Conservation (phyloP, 345 rosid species). For the Mercurialis annua region DNA sequence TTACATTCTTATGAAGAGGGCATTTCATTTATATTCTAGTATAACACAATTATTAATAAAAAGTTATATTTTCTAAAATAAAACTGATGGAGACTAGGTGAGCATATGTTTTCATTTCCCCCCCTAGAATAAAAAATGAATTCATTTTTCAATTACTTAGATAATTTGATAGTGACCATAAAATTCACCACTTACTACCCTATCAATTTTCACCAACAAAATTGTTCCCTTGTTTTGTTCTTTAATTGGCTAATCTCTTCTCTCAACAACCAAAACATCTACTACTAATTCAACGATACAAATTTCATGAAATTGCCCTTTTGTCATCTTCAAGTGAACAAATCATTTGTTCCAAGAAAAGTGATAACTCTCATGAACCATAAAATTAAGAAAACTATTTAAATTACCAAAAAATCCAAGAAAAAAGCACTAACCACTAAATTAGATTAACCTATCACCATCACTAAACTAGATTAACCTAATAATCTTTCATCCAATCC, state of each 20-base stretch:
- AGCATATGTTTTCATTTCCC: no score
- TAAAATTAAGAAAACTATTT: background rate
- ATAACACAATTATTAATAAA: no score
- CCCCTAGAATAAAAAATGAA: no score
- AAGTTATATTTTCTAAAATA: no score
- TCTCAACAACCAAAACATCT: background rate
- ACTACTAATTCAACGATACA: background rate
- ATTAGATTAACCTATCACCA: background rate
- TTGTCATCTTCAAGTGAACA: slow-evolving; percentile 19
- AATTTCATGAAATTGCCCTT: background rate
- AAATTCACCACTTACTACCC: background rate
- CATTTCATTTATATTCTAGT: no score
- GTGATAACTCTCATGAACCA: slow-evolving; percentile 14
- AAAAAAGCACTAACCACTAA: background rate
- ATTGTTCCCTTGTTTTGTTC: background rate
- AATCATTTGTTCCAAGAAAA: slow-evolving; percentile 15
- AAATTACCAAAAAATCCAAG: background rate
- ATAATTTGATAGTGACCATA: background rate
- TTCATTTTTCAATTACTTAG: no score
- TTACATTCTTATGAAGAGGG: no score
- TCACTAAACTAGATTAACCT: background rate
- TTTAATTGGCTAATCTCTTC: background rate
- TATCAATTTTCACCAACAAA: slow-evolving; percentile 3
- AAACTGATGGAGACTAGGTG: no score
- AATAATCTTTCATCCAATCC: no score